Evolutionary conservation across 2,329 filamentous ascomycete species (phyloP), one percentile per base, ranked within the genome.

Genomic region (Sphaceloma murrayae): DNA sequence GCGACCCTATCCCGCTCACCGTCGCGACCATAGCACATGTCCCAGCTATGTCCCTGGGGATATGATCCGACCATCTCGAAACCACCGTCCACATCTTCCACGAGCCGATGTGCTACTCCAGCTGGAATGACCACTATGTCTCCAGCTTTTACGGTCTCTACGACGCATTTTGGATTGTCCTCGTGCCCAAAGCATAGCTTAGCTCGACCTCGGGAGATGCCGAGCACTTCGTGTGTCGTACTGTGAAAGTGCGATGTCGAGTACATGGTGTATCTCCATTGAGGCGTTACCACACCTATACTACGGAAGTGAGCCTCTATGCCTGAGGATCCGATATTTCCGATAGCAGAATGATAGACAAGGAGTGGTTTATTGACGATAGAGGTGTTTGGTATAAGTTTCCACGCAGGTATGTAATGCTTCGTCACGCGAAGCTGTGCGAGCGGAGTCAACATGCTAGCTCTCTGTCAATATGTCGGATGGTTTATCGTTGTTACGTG

Each of bases 231-330:
- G 56, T 84, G 79, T 0, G 74, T 71, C 0, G 72, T 82, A 53
- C 68, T 75, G 62, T 85, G 80, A 58, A 80, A 85, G 60, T 84
- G 80, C 1, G 72, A 75, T 4, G 69, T 72, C 26, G 58, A 60
- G 58, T 80, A 84, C 78, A 84, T 84, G 11, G 75, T 77, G 60
- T 78, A 82, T 18, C 74, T 68, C 80, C 79, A 83, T 55, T 80
- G 75, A 0, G 80, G 78, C 1, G 54, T 56, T 2, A 81, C 78
- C 24, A 75, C 73, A 5, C 68, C 71, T 11, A 75, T 57, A 3
- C 58, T 54, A 5, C 56, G 55, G 4, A 85, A 67, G 50, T 78
- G 78, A 0, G 66, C 56, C 54, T 80, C 74, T 36, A 82, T 72
- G 1, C 65, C 55, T 3, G 67, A 65, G 11, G 62, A 56, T 2